Percentiles rank a stretch among this genome's conserved stretches.
These are phyloP conservation scores for Cryptococcus sp. DNA, from an alignment of 1,284 basidiomycete species.

Conservation along the genomic window DNA sequence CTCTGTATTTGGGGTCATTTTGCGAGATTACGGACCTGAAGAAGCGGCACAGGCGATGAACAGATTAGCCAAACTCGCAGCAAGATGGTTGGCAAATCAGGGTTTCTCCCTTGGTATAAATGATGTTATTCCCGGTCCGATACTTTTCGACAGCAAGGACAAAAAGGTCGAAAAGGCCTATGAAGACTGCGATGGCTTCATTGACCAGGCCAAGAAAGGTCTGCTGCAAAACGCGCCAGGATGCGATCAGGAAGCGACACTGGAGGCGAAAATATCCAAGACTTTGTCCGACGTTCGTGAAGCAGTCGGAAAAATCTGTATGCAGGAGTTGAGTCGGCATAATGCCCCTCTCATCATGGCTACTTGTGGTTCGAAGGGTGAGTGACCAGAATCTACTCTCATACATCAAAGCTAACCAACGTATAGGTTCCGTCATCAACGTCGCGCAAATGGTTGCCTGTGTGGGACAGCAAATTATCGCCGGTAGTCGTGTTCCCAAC, in stretches of 20 bases:
- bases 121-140: conserved; percentile 94
- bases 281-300: conserved; percentile 93
- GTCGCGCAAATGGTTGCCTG: conserved; percentile 99
- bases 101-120: conserved; percentile 99
- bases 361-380: conserved; percentile 97
- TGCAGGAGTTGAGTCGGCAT: conserved; percentile 93
- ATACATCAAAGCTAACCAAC: not conserved
- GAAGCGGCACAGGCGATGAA: conserved; percentile 97
- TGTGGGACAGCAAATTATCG: conserved; percentile 99
- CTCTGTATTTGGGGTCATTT: conserved; percentile 96
- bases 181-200: conserved; percentile 80
- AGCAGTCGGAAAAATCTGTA: conserved; percentile 95
- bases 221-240: conserved; percentile 94
- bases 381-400: conserved; percentile 4
- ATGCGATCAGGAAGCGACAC: conserved; percentile 93
- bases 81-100: conserved; percentile 92
- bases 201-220: conserved; percentile 86
- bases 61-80: conserved; percentile 90
- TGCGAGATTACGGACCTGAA: conserved; percentile 94
- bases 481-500: conserved; percentile 96
- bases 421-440: conserved; percentile 92
- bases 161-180: conserved; percentile 86
- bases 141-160: conserved; percentile 79
- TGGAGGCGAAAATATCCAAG: conserved; percentile 93
- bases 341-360: conserved; percentile 99